These are phyloP conservation scores for Sorghum bicolor DNA, from an alignment of 176 grass and related monocot species.

Conservation along the genomic window DNA sequence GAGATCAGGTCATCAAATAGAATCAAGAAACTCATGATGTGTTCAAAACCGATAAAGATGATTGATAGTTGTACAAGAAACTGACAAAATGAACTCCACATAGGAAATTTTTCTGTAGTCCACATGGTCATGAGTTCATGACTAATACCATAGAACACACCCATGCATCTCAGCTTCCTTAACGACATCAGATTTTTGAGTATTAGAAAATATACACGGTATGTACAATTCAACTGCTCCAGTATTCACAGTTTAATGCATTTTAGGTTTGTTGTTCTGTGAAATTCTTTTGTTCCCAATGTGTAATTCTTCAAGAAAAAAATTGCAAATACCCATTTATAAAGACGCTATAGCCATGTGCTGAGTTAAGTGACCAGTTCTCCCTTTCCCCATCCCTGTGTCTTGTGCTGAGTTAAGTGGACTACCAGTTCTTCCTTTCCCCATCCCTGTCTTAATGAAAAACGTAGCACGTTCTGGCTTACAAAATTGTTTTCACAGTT, in stretches of 20 bases:
- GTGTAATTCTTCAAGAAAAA: not conserved
- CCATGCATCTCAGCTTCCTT: not conserved
- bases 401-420: not conserved
- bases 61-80: constrained; percentile 16
- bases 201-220: constrained; percentile 15
- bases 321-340: not conserved
- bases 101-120: not conserved
- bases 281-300: not conserved
- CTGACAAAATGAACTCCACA: not conserved
- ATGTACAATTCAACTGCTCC: not conserved
- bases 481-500: not conserved
- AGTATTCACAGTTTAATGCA: not conserved
- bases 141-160: constrained; percentile 3
- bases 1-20: not conserved
- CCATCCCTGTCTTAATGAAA: not conserved
- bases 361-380: not conserved
- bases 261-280: not conserved
- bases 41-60: not conserved
- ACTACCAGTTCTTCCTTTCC: not conserved
- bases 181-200: constrained; percentile 15
- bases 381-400: not conserved
- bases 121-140: constrained; percentile 5
- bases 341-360: not conserved
- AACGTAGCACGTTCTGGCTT: not conserved
- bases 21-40: not conserved